Conservation (phyloP, 257 asterid species). For the Primulina huaijiensis region DNA sequence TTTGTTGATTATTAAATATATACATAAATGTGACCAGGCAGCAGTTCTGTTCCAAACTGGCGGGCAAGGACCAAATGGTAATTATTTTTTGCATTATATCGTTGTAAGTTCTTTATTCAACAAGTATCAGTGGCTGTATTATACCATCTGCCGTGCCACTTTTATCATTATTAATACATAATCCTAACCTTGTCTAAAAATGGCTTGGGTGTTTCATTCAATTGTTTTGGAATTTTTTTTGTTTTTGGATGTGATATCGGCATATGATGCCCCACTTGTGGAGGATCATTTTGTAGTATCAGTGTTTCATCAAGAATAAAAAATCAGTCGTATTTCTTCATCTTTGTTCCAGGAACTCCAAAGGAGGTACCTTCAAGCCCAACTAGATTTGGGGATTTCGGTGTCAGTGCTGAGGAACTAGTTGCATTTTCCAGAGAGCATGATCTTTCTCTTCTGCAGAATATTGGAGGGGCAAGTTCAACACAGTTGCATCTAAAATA, state of each 20-base stretch:
- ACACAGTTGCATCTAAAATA: slow-evolving; percentile 9
- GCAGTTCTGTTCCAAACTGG: slow-evolving; percentile 84
- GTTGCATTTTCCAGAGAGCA: slow-evolving; percentile 63
- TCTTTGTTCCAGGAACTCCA: slow-evolving; percentile 48
- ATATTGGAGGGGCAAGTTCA: slow-evolving; percentile 81
- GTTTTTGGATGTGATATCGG: slow-evolving; percentile 1
- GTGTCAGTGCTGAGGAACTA: slow-evolving; percentile 71
- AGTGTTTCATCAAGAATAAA: neutral
- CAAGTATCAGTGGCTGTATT: slow-evolving; percentile 5
- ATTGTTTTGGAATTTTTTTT: neutral
- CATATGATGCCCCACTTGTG: neutral
- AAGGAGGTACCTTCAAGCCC: slow-evolving; percentile 36
- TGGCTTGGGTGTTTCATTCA: neutral
- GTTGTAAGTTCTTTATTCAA: slow-evolving; percentile 5
- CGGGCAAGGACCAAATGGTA: slow-evolving; percentile 56
- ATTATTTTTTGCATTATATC: slow-evolving; percentile 20
- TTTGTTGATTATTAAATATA: slow-evolving; percentile 25
- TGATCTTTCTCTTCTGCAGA: slow-evolving; percentile 54
- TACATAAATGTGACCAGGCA: slow-evolving; percentile 54
- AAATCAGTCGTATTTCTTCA: slow-evolving; percentile 16
- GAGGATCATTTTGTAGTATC: slow-evolving; percentile 3
- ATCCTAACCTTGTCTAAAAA: slow-evolving; percentile 17
- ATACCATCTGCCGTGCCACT: neutral
- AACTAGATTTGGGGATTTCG: slow-evolving; percentile 56
- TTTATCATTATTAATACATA: neutral